Evolutionary conservation across 495 filamentous ascomycete species (phyloP).

Genomic region (Penicillium psychrofluorescens): DNA sequence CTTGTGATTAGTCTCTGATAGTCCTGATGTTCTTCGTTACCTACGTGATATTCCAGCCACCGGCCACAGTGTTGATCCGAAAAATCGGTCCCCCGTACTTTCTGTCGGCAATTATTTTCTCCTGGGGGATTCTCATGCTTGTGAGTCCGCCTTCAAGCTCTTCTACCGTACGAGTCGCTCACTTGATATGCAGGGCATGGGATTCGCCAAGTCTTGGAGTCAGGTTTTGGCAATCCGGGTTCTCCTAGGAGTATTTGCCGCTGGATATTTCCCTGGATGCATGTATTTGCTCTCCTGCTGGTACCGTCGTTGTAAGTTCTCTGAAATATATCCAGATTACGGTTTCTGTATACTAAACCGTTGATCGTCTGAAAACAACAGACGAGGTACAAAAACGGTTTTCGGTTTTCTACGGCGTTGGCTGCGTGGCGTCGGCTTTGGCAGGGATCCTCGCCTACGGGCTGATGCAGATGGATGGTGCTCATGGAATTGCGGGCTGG

Average conservation of each 20-base stretch:
- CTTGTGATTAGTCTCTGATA: slow-evolving; percentile 39
- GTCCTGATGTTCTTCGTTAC: slow-evolving; percentile 61
- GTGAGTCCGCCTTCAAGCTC: slow-evolving; percentile 8
- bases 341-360: not conserved
- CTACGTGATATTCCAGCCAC: slow-evolving; percentile 58
- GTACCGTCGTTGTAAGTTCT: slow-evolving; percentile 48
- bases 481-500: slow-evolving; percentile 48
- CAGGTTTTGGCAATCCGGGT: slow-evolving; percentile 47
- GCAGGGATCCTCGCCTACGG: slow-evolving; percentile 59
- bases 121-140: slow-evolving; percentile 41
- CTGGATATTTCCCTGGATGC: slow-evolving; percentile 56
- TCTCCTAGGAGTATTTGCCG: slow-evolving; percentile 54
- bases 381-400: slow-evolving; percentile 59
- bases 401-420: slow-evolving; percentile 57
- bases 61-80: slow-evolving; percentile 48
- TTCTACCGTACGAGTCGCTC: not conserved
- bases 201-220: slow-evolving; percentile 46
- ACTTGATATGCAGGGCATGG: slow-evolving; percentile 39
- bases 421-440: slow-evolving; percentile 54
- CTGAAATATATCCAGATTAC: not conserved
- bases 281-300: slow-evolving; percentile 57
- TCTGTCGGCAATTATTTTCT: slow-evolving; percentile 43
- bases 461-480: slow-evolving; percentile 50
- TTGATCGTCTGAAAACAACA: slow-evolving; percentile 4
- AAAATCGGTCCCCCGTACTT: slow-evolving; percentile 55